A percentile compares a stretch with the other conserved stretches of the same genome.
Conservation (phyloP, 2,329 filamentous ascomycete genomes). For the Colletotrichum sp. region DNA sequence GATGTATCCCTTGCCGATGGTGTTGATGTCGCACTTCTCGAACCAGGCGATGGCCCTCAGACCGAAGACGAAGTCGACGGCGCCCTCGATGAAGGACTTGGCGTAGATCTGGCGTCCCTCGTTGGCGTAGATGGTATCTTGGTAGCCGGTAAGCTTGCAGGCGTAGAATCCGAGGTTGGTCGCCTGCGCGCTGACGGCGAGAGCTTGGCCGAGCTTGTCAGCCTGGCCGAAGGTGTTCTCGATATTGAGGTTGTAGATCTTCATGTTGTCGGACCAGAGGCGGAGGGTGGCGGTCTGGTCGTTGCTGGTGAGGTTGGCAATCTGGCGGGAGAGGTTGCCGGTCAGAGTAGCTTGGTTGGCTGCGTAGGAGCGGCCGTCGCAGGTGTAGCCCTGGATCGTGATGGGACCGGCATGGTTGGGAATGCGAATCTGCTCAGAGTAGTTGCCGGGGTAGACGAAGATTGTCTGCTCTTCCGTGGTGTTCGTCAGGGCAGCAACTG, state of each 20-base stretch:
- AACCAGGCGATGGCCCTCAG: conserved; percentile 60
- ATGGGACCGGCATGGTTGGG: conserved; percentile 32
- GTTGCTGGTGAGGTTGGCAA: conserved; percentile 46
- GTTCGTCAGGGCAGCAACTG: conserved; percentile 23
- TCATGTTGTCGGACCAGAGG: conserved; percentile 62
- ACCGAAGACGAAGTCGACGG: conserved; percentile 66
- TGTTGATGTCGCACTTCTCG: conserved; percentile 53
- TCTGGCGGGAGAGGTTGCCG: conserved; percentile 30
- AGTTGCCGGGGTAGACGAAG: conserved; percentile 67
- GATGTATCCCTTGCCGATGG: conserved; percentile 50
- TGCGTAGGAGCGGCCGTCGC: conserved; percentile 47
- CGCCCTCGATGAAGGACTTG: conserved; percentile 58
- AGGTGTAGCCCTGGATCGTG: conserved; percentile 60
- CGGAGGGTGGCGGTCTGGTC: conserved; percentile 46
- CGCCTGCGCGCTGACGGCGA: conserved; percentile 57
- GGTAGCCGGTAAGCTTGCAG: conserved; percentile 56
- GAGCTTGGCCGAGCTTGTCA: conserved; percentile 49
- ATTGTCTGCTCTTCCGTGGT: conserved; percentile 27
- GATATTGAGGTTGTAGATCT: conserved; percentile 45
- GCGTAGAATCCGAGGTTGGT: conserved; percentile 48
- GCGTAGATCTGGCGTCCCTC: conserved; percentile 59
- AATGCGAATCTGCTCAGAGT: conserved; percentile 36
- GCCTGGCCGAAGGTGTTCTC: conserved; percentile 57
- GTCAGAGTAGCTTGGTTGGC: conserved; percentile 54
- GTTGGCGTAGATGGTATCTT: conserved; percentile 60